These are phyloP conservation scores for Aspergillus sp. DNA, from an alignment of 2,329 filamentous ascomycete genomes.

Conservation along the genomic window DNA sequence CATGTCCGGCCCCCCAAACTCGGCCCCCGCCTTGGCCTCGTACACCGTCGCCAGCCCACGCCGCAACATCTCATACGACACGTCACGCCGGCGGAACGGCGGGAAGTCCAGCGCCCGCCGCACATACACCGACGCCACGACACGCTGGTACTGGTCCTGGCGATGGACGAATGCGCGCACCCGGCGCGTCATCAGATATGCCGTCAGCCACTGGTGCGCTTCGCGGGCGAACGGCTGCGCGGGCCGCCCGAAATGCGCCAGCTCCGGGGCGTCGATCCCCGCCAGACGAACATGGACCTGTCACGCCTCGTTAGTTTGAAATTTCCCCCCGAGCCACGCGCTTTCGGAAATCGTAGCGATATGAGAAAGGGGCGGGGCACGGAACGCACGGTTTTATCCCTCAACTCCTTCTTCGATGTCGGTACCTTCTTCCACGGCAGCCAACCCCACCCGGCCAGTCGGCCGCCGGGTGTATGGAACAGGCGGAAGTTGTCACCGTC, in stretches of 20 bases:
- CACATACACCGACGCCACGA: constrained; percentile 81
- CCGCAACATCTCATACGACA: constrained; percentile 86
- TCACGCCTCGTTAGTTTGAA: background rate
- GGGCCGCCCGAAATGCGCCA: constrained; percentile 85
- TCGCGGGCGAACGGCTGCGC: constrained; percentile 82
- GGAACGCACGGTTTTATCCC: constrained; percentile 68
- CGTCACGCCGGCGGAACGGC: constrained; percentile 64
- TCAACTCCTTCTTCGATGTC: constrained; percentile 64
- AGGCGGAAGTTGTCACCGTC: constrained; percentile 95
- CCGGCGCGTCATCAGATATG: constrained; percentile 66
- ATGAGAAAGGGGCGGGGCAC: background rate
- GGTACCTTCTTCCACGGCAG: constrained; percentile 70
- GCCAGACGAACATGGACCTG: constrained; percentile 83
- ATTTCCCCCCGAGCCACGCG: no score
- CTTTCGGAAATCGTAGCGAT: background rate
- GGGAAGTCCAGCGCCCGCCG: constrained; percentile 49
- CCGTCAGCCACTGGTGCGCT: constrained; percentile 75
- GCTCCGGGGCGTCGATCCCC: constrained; percentile 88
- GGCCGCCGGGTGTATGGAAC: constrained; percentile 91
- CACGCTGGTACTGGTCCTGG: constrained; percentile 86
- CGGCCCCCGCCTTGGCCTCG: constrained; percentile 83
- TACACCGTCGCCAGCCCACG: constrained; percentile 85
- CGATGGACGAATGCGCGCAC: constrained; percentile 82
- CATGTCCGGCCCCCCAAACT: constrained; percentile 72
- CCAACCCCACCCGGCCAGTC: constrained; percentile 89